These are phyloP conservation scores for Phyllosticta citrichinensis DNA, from an alignment of 2,329 filamentous ascomycete species.

Conservation along the genomic window DNA sequence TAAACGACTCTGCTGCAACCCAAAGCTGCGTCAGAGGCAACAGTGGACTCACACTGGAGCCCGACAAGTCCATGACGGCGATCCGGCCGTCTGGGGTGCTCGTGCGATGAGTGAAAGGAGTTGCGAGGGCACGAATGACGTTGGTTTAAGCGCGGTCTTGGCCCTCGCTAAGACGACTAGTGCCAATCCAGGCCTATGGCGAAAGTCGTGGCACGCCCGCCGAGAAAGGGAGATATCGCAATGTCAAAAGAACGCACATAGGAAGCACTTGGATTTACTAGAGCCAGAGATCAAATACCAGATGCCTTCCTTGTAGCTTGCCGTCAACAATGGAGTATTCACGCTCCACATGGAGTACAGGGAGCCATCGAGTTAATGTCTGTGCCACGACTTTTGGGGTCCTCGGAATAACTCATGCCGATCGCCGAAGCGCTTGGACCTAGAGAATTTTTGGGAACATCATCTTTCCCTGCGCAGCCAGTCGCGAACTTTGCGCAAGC, in stretches of 20 bases:
- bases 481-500: constrained; percentile 1
- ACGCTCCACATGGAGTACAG: too few species aligned
- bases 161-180: background rate
- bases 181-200: background rate
- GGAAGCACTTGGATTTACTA: too few species aligned
- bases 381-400: too few species aligned
- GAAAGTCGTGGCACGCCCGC: too few species aligned
- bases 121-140: background rate
- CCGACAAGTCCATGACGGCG: background rate
- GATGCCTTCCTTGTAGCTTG: too few species aligned
- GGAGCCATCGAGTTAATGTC: too few species aligned
- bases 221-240: too few species aligned
- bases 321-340: too few species aligned
- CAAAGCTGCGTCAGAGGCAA: background rate
- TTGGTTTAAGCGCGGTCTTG: constrained; percentile 4
- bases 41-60: background rate
- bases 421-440: background rate
- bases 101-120: background rate
- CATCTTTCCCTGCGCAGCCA: background rate
- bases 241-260: too few species aligned
- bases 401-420: background rate
- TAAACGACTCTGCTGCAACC: background rate
- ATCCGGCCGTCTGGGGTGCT: background rate
- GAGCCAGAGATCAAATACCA: too few species aligned
- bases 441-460: constrained; percentile 6